Evolutionary conservation across 352 stramenopile genomes (phyloP).

Genomic region (Pythium monospermum): DNA sequence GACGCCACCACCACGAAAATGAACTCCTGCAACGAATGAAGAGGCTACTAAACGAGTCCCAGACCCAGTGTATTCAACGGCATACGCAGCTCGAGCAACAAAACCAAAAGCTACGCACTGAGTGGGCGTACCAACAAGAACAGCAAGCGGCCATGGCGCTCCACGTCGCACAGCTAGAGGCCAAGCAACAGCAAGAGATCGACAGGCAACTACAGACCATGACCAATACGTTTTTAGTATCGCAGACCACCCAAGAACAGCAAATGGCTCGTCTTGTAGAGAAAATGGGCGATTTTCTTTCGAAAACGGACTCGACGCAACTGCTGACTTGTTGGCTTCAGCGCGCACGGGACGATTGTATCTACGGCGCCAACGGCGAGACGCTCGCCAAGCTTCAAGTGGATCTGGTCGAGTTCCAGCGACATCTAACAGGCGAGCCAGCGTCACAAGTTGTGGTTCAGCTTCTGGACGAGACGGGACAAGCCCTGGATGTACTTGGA

Average conservation of each 20-base stretch:
- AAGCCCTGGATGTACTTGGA: constrained; percentile 30
- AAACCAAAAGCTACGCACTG: constrained; percentile 10
- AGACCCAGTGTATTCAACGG: constrained; percentile 2
- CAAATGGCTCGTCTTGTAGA: constrained; percentile 22
- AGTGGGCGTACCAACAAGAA: constrained; percentile 23
- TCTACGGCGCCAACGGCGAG: constrained; percentile 40
- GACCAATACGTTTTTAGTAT: constrained; percentile 17
- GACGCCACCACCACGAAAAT: constrained; percentile 16
- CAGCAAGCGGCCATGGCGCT: constrained; percentile 12
- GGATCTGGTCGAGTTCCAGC: constrained; percentile 30
- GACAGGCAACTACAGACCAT: constrained; percentile 22
- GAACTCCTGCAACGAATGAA: constrained; percentile 11
- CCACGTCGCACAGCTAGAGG: constrained; percentile 1
- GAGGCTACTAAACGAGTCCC: constrained; percentile 7
- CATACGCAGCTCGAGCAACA: constrained; percentile 23
- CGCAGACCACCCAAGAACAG: constrained; percentile 28
- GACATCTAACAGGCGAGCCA: constrained; percentile 22
- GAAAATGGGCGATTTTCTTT: constrained; percentile 16
- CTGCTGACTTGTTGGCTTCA: constrained; percentile 44
- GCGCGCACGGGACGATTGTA: constrained; percentile 41
- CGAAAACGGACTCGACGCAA: constrained; percentile 21
- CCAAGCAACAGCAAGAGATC: constrained; percentile 23
- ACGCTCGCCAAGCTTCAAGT: constrained; percentile 28
- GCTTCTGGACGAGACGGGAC: constrained; percentile 29
- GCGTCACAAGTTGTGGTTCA: constrained; percentile 20